A percentile compares a stretch with the other conserved stretches of the same genome.
phyloP scores from a whole-genome alignment of 345 rosid genomes.

The Eutrema japonicum region DNA sequence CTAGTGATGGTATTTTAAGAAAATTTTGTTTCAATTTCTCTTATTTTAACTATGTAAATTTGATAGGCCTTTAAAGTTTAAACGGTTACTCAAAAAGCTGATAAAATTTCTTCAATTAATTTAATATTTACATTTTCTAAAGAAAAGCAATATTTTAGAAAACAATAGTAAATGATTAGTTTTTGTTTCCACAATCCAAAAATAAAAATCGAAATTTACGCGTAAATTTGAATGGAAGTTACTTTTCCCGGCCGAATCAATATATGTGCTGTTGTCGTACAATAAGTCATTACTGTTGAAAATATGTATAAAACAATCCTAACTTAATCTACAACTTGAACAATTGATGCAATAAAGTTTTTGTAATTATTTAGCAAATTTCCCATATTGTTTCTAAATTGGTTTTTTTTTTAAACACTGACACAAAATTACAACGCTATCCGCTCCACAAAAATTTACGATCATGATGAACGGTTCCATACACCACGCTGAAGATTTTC shows the following conservation, averaged over 20 bases:
- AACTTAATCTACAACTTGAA: slow-evolving; percentile 17
- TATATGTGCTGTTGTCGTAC: slow-evolving; percentile 6
- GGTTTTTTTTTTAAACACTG: no score
- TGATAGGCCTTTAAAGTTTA: not conserved
- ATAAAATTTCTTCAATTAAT: slow-evolving; percentile 7
- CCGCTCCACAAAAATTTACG: no score
- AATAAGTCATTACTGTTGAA: not conserved
- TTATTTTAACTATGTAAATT: not conserved
- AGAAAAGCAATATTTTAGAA: slow-evolving; percentile 4
- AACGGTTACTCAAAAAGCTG: not conserved
- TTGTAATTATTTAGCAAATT: not conserved
- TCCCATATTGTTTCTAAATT: not conserved
- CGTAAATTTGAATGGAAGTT: slow-evolving; percentile 23
- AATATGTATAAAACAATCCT: slow-evolving; percentile 4
- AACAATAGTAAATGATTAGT: not conserved
- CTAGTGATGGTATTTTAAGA: no score
- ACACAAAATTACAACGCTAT: no score
- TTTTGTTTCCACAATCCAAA: not conserved
- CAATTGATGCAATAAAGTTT: not conserved
- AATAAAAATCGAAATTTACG: not conserved
- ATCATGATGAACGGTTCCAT: no score
- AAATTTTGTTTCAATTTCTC: no score
- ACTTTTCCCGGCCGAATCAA: not conserved
- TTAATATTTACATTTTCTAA: not conserved
- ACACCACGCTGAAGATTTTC: no score